These are phyloP conservation scores for Effrenium voratum DNA, from an alignment of 73 alveolate genomes.

Conservation along the genomic window DNA sequence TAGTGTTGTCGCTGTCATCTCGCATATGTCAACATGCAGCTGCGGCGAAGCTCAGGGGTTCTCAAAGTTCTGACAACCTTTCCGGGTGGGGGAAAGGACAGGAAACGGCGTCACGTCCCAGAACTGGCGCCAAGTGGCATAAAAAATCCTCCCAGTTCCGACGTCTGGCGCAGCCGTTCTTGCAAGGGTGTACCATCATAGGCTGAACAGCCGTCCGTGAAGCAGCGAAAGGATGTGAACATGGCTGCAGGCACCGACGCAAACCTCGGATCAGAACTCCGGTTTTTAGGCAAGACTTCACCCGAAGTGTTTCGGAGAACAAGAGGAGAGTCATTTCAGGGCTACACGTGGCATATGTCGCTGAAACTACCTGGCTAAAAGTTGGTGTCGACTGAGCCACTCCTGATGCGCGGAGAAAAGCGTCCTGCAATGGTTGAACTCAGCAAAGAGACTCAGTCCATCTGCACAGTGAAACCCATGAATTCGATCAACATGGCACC, in stretches of 20 bases:
- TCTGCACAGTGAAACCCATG: not conserved
- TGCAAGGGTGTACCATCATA: slow-evolving; percentile 48
- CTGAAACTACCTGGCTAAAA: too few species aligned
- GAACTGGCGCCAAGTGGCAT: not conserved
- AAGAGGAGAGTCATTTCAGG: too few species aligned
- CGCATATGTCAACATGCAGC: too few species aligned
- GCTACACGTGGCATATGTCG: too few species aligned
- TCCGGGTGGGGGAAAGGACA: too few species aligned
- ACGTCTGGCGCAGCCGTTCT: not conserved
- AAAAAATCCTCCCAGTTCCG: not conserved
- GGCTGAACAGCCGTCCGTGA: slow-evolving; percentile 65
- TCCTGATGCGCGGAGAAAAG: not conserved
- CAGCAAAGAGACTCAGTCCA: not conserved
- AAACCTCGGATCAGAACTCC: slow-evolving; percentile 27
- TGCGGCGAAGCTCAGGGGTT: too few species aligned
- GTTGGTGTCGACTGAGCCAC: not conserved
- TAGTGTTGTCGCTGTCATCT: too few species aligned
- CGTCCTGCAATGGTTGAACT: slow-evolving; percentile 8
- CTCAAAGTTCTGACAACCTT: too few species aligned
- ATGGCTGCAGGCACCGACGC: slow-evolving; percentile 43
- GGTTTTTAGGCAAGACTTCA: too few species aligned
- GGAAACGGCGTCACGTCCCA: too few species aligned
- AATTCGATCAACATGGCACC: not conserved
- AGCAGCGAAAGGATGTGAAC: slow-evolving; percentile 74
- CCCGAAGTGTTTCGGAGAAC: too few species aligned